These are phyloP conservation scores for Umbelopsis ramanniana DNA, from an alignment of 192 early-diverging fungal genomes.

Conservation along the genomic window DNA sequence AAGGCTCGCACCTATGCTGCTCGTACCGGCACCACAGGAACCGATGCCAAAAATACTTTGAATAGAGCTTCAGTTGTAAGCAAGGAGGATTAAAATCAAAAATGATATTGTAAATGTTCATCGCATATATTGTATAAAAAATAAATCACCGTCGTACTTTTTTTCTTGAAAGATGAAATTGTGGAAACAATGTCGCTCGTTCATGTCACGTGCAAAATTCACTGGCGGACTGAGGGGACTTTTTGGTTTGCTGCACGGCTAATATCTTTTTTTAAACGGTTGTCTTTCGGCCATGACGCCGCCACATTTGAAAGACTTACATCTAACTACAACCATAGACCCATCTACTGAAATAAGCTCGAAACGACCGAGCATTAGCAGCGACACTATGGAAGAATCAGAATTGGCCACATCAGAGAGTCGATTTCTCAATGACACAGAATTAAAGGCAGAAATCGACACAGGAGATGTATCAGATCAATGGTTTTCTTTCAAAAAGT, in stretches of 20 bases:
- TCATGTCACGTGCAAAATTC: not conserved
- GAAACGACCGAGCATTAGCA: not conserved
- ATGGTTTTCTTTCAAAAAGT: constrained; percentile 57
- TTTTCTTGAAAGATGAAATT: too few relatives aligned
- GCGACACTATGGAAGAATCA: not conserved
- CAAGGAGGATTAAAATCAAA: constrained; percentile 23
- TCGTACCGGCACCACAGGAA: constrained; percentile 30
- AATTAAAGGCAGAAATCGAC: constrained; percentile 46
- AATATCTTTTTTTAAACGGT: not conserved
- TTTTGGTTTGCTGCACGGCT: not conserved
- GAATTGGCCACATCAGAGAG: not conserved
- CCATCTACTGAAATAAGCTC: not conserved
- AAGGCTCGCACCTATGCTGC: constrained; percentile 28
- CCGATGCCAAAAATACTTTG: constrained; percentile 34
- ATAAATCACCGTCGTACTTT: too few relatives aligned
- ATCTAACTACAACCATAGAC: not conserved
- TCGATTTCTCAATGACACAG: constrained; percentile 27
- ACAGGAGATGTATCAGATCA: constrained; percentile 48
- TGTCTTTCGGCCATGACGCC: constrained; percentile 5
- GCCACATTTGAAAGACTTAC: not conserved
- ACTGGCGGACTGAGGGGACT: not conserved
- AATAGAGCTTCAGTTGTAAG: constrained; percentile 13
- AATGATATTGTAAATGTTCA: too few relatives aligned
- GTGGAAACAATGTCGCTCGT: too few relatives aligned
- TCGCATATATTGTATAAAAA: not conserved